Evolutionary conservation across 139 green algal species (phyloP), one percentile per base, ranked within the genome.

Genomic region (Micromonas commoda): DNA sequence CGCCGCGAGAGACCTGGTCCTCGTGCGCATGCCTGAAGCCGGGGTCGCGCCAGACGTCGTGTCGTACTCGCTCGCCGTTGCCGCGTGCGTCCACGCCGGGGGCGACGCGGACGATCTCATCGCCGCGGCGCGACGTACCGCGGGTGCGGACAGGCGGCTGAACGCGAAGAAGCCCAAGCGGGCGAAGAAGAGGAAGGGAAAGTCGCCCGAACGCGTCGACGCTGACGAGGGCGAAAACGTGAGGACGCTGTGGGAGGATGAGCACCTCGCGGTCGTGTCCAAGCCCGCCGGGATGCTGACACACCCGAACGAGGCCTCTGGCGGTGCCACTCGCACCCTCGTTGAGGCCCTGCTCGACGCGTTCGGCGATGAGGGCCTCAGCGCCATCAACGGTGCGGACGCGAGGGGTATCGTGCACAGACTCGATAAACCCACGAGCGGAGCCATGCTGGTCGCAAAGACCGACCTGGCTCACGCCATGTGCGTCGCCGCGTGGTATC

Each of bases 371-470:
- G 52, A 33, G 21, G 23, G 21, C 19, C 19, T 69, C n/a, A 67
- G 52, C 29, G 51, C 38, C 3, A 0, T 61, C 13, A 82, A 77
- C 52, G 69, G 39, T 19, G 23, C 74, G 32, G 66, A 86, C 5
- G 70, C 97, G 3, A 85, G 95, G 1, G 95, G 95, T n/a, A 98
- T 99, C 32, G 95, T 99, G 26, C 94, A 98, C 82, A 83, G 95
- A 0, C 76, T 99, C 3, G 95, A 99, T 85, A 93, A 92, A 73
- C 76, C 76, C 2, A 87, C 80, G 23, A 84, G 35, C 29, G 83
- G 83, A 3, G 76, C 97, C 32, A 77, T 99, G 82, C 91, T 99
- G 64, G 86, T 98, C 32, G 93, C 95, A 34, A 98, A 97, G 80
- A 86, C 72, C 1, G 86, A 90, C 67, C 29, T 20, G 20, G 81